Conservation (phyloP, 371 early-diverging fungal species). For the Mortierella sp. region DNA sequence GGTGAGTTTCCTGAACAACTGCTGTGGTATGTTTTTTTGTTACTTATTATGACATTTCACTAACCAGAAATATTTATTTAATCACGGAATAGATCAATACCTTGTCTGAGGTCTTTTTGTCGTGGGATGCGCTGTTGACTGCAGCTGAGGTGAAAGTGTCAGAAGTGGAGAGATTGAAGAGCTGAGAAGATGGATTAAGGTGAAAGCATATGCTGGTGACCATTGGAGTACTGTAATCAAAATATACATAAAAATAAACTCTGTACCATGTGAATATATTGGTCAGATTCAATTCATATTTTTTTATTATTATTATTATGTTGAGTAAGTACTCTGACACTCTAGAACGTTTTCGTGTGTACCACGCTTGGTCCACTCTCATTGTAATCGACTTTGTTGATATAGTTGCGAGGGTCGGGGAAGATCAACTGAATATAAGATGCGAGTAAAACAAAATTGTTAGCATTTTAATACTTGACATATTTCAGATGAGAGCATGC, state of each 20-base stretch:
- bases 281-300: not conserved
- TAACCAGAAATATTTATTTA: not conserved
- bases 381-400: conserved; percentile 88
- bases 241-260: too few relatives aligned
- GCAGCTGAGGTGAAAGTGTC: conserved; percentile 68
- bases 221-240: too few relatives aligned
- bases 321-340: not conserved
- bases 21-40: not conserved
- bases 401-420: conserved; percentile 75
- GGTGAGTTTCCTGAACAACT: conserved; percentile 40
- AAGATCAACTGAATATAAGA: conserved; percentile 64
- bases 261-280: too few relatives aligned
- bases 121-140: conserved; percentile 70
- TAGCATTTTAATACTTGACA: not conserved
- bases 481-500: not conserved
- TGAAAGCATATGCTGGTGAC: too few relatives aligned
- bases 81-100: conserved; percentile 64
- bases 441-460: not conserved
- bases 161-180: conserved; percentile 58
- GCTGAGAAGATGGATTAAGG: conserved; percentile 10
- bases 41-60: not conserved
- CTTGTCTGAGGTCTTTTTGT: conserved; percentile 72
- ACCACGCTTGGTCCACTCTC: conserved; percentile 81
- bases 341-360: conserved; percentile 68
- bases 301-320: too few relatives aligned